Evolutionary conservation across 1,284 basidiomycete species (phyloP), one percentile per base, ranked within the genome.

Genomic region (Apiotrichum laibachii): DNA sequence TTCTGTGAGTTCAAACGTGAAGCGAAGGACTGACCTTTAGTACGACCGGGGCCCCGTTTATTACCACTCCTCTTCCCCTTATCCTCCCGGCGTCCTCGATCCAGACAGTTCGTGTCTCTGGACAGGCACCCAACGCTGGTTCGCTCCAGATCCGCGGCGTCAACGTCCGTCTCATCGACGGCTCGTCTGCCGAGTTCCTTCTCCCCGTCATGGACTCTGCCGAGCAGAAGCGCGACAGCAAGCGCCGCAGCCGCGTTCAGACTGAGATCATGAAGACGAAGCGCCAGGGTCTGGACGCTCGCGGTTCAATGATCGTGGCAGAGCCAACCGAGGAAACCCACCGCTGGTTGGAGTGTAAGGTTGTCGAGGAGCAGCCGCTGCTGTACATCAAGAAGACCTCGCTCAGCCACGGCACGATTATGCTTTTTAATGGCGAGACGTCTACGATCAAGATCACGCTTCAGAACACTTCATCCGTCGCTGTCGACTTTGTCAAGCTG

Each of bases 401-500:
- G 8, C 80, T 96, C 18, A 91, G 87, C 0, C 90, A 95, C 69
- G 91, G 91, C 2, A 90, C 92, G 1, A 80, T 97, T 33, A 94
- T 95, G 88, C 80, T 99, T 54, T 95, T 92, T 71, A 86, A 95
- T 55, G 95, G 95, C 46, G 95, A 99, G 81, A 85, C 79, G 89
- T 88, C 88, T 1, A 85, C 80, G 0, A 86, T 98, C 53, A 86
- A 87, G 5, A 82, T 98, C 53, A 91, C 88, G 0, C 79, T 99
- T 13, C 89, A 93, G 73, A 99, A 99, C 70, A 85, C 89, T 3
- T 94, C 92, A 0, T 64, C 82, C 0, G 77, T 93, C 33, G 86
- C 89, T 0, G 84, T 98, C 52, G 88, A 97, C 75, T 94, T 92
- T 70, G 70, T 97, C 59, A 85, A 87, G 35, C 79, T 98, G 19